Evolutionary conservation across 2,329 filamentous ascomycete species (phyloP).

Genomic region (Didymella glomerata): DNA sequence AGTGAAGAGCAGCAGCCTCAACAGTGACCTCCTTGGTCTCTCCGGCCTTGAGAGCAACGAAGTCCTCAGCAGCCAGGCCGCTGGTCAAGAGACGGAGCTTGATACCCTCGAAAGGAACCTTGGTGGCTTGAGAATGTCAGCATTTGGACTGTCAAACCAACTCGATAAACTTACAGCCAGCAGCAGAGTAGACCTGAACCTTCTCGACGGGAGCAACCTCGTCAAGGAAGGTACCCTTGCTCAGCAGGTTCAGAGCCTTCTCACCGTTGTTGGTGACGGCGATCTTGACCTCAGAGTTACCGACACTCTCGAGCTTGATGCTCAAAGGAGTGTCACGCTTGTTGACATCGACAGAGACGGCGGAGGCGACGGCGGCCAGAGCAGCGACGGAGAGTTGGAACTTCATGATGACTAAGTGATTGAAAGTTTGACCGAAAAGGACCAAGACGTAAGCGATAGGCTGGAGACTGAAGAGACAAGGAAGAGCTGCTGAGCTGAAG

Average conservation of each 20-base stretch:
- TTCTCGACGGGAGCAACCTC: slow-evolving; percentile 61
- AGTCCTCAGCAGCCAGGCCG: slow-evolving; percentile 59
- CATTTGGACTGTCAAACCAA: background rate
- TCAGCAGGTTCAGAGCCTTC: slow-evolving; percentile 61
- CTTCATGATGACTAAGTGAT: slow-evolving; percentile 38
- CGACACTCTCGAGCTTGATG: slow-evolving; percentile 57
- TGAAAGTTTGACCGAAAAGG: slow-evolving; percentile 16
- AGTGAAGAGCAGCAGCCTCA: slow-evolving; percentile 65
- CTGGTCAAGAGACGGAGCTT: slow-evolving; percentile 59
- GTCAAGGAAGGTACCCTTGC: slow-evolving; percentile 64
- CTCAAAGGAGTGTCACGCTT: slow-evolving; percentile 49
- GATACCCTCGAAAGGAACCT: slow-evolving; percentile 63
- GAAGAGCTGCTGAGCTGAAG: slow-evolving; percentile 32
- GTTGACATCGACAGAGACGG: slow-evolving; percentile 39
- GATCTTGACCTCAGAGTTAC: slow-evolving; percentile 64
- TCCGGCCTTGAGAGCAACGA: slow-evolving; percentile 58
- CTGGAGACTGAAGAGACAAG: slow-evolving; percentile 17
- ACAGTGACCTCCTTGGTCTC: slow-evolving; percentile 63
- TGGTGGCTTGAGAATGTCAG: slow-evolving; percentile 45
- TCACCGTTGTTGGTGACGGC: slow-evolving; percentile 63
- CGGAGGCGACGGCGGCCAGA: slow-evolving; percentile 39
- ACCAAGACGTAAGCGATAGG: slow-evolving; percentile 14
- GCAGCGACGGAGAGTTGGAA: slow-evolving; percentile 41
- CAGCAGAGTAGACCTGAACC: slow-evolving; percentile 59
- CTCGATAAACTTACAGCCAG: slow-evolving; percentile 48